Evolutionary conservation across 2,329 filamentous ascomycete genomes (phyloP).

Genomic region (Penicillium expansum): DNA sequence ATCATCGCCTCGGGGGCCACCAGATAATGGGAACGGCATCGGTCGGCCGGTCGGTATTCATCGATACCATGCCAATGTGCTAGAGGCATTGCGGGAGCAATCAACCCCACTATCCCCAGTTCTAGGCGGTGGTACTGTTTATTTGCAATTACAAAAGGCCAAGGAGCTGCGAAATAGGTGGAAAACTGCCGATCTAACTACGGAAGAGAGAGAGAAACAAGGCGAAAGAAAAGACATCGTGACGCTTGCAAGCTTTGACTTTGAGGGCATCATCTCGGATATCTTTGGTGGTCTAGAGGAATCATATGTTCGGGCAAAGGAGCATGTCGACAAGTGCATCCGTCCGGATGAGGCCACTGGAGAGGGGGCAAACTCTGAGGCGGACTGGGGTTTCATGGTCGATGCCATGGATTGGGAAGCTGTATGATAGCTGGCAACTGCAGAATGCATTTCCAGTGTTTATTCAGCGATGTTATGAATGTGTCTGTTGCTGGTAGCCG

Average conservation of each 20-base stretch:
- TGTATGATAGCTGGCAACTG: conserved; percentile 18
- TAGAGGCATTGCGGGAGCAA: conserved; percentile 59
- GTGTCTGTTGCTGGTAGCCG: background rate
- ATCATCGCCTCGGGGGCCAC: conserved; percentile 20
- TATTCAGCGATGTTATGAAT: background rate
- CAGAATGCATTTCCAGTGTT: background rate
- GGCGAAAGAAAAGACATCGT: conserved; percentile 23
- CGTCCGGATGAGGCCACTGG: conserved; percentile 14
- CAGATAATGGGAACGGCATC: conserved; percentile 21
- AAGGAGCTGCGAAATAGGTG: conserved; percentile 70
- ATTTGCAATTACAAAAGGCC: conserved; percentile 59
- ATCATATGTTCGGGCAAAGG: conserved; percentile 54
- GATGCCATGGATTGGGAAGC: conserved; percentile 61
- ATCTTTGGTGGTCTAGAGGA: conserved; percentile 60
- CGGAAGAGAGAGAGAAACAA: conserved; percentile 26
- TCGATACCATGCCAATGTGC: conserved; percentile 67
- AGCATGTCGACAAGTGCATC: conserved; percentile 41
- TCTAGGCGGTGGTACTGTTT: conserved; percentile 56
- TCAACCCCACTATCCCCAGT: conserved; percentile 56
- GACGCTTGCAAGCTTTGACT: conserved; percentile 59
- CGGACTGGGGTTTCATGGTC: conserved; percentile 57
- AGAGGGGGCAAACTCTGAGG: conserved; percentile 32
- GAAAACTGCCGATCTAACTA: conserved; percentile 62
- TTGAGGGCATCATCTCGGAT: conserved; percentile 57
- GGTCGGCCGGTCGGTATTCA: conserved; percentile 43